Base-by-base conservation (phyloP, 768 basidiomycete genomes). In the Naematelia encephala region DNA sequence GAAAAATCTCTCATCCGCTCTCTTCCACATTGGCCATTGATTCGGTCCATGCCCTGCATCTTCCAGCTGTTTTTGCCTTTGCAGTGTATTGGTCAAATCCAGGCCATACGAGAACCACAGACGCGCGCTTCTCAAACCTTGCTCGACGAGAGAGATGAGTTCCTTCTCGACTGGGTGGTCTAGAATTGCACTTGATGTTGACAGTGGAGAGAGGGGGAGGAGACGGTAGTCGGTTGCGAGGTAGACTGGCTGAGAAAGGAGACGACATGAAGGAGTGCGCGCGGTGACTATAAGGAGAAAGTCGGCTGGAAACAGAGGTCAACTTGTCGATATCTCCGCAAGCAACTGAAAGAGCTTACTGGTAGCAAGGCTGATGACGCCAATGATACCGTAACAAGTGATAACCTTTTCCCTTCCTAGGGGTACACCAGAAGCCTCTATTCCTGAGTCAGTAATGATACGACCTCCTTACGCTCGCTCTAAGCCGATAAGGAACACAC, bases 1-100 rank as follows among this genome's bases (percentile, higher is more conserved):
- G 79, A 98, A 98, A 79, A 99, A 99, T 62, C 93, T 83, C 71
- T 96, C 91, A 64, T 99, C 96, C 39, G 87, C 87, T 87, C 93
- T 68, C 53, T 63, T 68, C 76, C 76, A 77, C 26, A 72, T 54
- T 1, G 73, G 73, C 52, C 51, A 47, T 1, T 61, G 42, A 12
- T 56, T 50, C n/a, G 55, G 58, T 5, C 64, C 63, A 79, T 86
- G 22, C 78, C 80, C 23, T 77, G 47, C 77, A 48, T 85, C 82
- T 50, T 81, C 80, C 10, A 80, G 78, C 30, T 81, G 79, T 82
- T 85, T 86, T 74, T 97, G 94, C 34, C 82, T 81, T 81, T 99
- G 92, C 57, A 98, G 77, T 46, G 89, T 82, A 56, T 87, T 84
- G 12, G 96, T 94, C 64, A 99, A 74, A 76, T 98, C 91, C 83